Evolutionary conservation across 2,329 filamentous ascomycete species (phyloP), one percentile per base, ranked within the genome.

Genomic region (Clarireedia monteithiana): DNA sequence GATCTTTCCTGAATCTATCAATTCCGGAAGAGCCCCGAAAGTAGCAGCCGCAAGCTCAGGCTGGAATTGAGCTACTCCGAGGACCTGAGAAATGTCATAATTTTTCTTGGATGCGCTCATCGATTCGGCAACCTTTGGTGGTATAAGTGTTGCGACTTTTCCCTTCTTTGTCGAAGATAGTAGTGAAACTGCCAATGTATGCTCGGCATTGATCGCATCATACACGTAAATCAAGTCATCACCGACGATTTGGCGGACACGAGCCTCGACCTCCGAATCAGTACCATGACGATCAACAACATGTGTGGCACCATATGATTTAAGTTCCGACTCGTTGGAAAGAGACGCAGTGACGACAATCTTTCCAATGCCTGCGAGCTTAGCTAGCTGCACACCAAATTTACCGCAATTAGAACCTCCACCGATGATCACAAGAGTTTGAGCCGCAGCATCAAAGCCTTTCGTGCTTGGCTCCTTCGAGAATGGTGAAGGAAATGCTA

Each of bases 291-390:
- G 71, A 55, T 73, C 69, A 9, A 74, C 57, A 4, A 75, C 64
- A 59, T 74, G 67, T 1, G 72, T 75, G 0, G 73, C 74, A 1
- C 73, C 73, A 42, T 64, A 67, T 5, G 49, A 58, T 44, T 63
- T 66, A 12, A 75, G 58, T 51, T 70, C 66, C 5, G 58, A 57
- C 36, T 69, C 65, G 10, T 66, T 57, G 14, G 44, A 44, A 17
- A 30, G 27, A 1, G 69, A 69, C 20, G 69, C 71, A 1, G 71
- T 66, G 3, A 69, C 69, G 23, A 76, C 64, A 47, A 75, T 73
- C 6, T 59, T 65, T 1, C 71, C 72, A 40, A 75, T 64, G 0
- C 70, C 69, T 1, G 66, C 69, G 10, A 70, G 54, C 30, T 60
- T 61, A 10, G 68, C 69, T 2, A 71, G 53, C 52, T 71, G 69